A percentile compares a stretch with the other conserved stretches of the same genome.
These are phyloP conservation scores for Fonsecaea multimorphosa DNA, from an alignment of 2,329 filamentous ascomycete genomes.

Conservation along the genomic window DNA sequence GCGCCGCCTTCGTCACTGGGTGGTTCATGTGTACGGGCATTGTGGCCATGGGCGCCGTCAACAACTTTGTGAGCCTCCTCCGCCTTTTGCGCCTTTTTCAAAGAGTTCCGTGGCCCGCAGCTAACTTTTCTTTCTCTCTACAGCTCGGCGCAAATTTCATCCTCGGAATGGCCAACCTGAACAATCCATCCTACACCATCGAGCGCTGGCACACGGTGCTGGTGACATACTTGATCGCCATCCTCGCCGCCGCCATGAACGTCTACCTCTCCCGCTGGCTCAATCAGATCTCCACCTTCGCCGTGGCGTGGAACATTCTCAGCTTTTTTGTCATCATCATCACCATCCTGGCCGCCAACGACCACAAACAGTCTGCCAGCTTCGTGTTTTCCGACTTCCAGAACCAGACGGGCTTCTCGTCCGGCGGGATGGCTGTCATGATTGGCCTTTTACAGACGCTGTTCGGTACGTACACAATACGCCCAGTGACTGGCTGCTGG, in stretches of 20 bases:
- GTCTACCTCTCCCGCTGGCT: slow-evolving; percentile 58
- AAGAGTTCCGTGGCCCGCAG: no score
- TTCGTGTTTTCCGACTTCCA: slow-evolving; percentile 61
- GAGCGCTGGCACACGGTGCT: slow-evolving; percentile 64
- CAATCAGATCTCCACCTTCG: slow-evolving; percentile 54
- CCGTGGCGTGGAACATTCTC: slow-evolving; percentile 57
- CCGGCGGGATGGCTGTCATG: slow-evolving; percentile 57
- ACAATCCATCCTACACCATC: slow-evolving; percentile 58
- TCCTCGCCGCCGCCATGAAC: slow-evolving; percentile 56
- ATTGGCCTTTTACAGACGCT: slow-evolving; percentile 60
- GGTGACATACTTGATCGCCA: slow-evolving; percentile 57
- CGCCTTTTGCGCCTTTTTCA: no score
- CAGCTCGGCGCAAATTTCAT: slow-evolving; percentile 61
- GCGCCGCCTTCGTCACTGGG: slow-evolving; percentile 54
- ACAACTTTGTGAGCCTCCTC: slow-evolving; percentile 39
- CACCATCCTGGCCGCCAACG: slow-evolving; percentile 60
- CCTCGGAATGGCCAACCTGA: slow-evolving; percentile 61
- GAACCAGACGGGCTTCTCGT: slow-evolving; percentile 61
- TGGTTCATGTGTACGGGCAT: slow-evolving; percentile 59
- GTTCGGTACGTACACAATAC: slow-evolving; percentile 32
- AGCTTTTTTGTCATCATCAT: slow-evolving; percentile 60
- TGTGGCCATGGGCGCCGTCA: slow-evolving; percentile 38
- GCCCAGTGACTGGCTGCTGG: neutral
- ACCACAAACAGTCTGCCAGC: slow-evolving; percentile 59
- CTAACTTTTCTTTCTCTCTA: neutral